These are phyloP conservation scores for Alternaria sp. DNA, from an alignment of 2,329 filamentous ascomycete genomes.

Conservation along the genomic window DNA sequence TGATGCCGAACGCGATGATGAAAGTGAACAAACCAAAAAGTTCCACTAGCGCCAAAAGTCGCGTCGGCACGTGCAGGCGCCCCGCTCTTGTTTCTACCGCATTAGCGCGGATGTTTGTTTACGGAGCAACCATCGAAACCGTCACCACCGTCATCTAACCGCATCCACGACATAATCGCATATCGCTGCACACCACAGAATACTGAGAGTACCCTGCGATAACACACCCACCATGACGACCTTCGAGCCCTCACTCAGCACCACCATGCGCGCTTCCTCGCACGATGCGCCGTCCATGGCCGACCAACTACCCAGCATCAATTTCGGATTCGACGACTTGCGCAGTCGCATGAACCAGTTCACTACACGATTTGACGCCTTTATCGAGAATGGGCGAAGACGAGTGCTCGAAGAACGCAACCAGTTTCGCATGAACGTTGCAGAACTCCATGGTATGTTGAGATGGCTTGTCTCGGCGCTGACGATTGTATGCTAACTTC, in stretches of 20 bases:
- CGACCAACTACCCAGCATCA: conserved; percentile 84
- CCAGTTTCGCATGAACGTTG: conserved; percentile 88
- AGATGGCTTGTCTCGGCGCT: neutral
- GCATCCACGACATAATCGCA: conserved; percentile 29
- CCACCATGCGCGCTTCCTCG: conserved; percentile 68
- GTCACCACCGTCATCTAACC: conserved; percentile 25
- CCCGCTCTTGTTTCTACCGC: conserved; percentile 15
- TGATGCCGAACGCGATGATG: conserved; percentile 11
- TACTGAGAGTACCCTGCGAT: neutral
- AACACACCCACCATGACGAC: conserved; percentile 60
- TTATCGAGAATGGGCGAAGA: conserved; percentile 91
- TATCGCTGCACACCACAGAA: conserved; percentile 3
- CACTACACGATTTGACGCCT: conserved; percentile 87
- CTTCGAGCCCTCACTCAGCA: conserved; percentile 76
- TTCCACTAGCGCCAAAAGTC: conserved; percentile 34
- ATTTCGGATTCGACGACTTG: conserved; percentile 95
- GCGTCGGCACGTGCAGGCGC: conserved; percentile 41
- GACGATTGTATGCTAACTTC: conserved; percentile 12
- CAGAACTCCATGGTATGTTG: conserved; percentile 82
- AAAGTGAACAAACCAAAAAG: conserved; percentile 25
- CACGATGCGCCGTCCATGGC: conserved; percentile 72
- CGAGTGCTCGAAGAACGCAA: conserved; percentile 92
- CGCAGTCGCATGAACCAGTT: conserved; percentile 96
- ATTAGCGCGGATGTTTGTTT: conserved; percentile 38
- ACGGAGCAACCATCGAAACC: conserved; percentile 33